Evolutionary conservation across 2,329 filamentous ascomycete species (phyloP), one percentile per base, ranked within the genome.

Genomic region (Trichoderma afroharzianum): DNA sequence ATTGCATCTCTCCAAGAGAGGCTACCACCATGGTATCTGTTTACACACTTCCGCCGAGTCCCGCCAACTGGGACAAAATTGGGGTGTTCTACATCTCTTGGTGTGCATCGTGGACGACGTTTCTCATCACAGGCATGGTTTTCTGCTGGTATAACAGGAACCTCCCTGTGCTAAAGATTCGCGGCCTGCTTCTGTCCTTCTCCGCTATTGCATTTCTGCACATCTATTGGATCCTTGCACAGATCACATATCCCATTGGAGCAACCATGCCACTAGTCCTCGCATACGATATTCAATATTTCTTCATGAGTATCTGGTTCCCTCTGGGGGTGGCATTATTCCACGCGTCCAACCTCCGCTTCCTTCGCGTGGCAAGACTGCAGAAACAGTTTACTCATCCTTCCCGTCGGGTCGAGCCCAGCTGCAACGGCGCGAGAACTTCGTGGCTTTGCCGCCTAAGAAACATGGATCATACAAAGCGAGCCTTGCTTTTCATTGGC

Each of bases 251-350:
- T n/a, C 78, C 82, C 12, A 78, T 85, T 30, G 83, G 83, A 8
- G 62, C 80, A 11, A 78, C 83, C 4, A 80, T 85, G 69, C 85
- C 80, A 0, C 68, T 80, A 1, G 75, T 82, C 1, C 66, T 78
- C 15, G 80, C 86, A 1, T 88, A 87, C 71, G 81, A 84, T 36
- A 77, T 83, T 4, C 86, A 88, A 75, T 90, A 85, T 75, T 90
- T 87, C 82, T 82, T 87, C 77, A 90, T 90, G 88, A 87, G 85
- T 50, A 83, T 86, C 64, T 87, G 86, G 77, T 81, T 90, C 3
- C 88, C 88, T 1, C 80, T 87, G 18, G 88, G 88, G 2, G 85
- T 90, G 53, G 87, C 87, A 3, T 77, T 89, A 5, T 90, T 89
- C 76, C 87, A 89, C 73, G 87, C 85, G 21, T 85, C 85, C 67